Percentiles rank a stretch among this genome's conserved stretches.
Conservation (phyloP, 1,284 basidiomycete genomes). For the Polyporus tsugae region DNA sequence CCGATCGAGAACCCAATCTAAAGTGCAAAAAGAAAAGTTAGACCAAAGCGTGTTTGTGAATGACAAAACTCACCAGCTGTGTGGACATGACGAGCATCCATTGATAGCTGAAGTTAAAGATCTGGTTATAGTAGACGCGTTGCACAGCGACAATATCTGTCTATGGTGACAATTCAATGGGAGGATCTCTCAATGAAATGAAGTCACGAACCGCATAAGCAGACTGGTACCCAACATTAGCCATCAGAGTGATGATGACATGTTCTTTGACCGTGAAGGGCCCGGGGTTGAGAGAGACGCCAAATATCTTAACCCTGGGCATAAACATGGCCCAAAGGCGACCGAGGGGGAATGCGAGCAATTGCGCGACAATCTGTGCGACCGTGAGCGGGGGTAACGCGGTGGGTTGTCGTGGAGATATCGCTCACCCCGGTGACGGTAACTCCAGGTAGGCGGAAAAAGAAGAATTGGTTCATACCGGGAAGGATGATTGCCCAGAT, state of each 20-base stretch:
- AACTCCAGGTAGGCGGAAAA: slow-evolving; percentile 72
- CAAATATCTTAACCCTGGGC: slow-evolving; percentile 64
- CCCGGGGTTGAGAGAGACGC: slow-evolving; percentile 69
- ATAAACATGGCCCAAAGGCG: slow-evolving; percentile 60
- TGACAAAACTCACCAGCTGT: slow-evolving; percentile 58
- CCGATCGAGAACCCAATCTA: slow-evolving; percentile 87
- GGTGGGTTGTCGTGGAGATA: slow-evolving; percentile 34
- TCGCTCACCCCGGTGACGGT: slow-evolving; percentile 43
- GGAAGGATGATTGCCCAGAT: slow-evolving; percentile 67
- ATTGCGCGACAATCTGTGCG: slow-evolving; percentile 60
- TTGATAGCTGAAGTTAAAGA: slow-evolving; percentile 72
- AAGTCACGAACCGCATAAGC: slow-evolving; percentile 47
- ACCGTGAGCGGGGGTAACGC: slow-evolving; percentile 3
- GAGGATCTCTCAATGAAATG: neutral
- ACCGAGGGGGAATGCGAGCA: slow-evolving; percentile 69
- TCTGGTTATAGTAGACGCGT: slow-evolving; percentile 72
- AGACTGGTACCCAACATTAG: slow-evolving; percentile 52
- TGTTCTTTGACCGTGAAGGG: slow-evolving; percentile 63
- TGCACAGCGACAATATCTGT: slow-evolving; percentile 85
- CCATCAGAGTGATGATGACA: slow-evolving; percentile 72
- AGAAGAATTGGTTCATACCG: slow-evolving; percentile 72
- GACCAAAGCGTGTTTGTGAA: slow-evolving; percentile 43
- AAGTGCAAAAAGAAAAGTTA: slow-evolving; percentile 66
- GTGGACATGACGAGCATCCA: slow-evolving; percentile 87
- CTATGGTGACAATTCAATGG: slow-evolving; percentile 39